Base-by-base conservation (phyloP, 805 yeast genomes). In the Blastobotrys mokoenaii region DNA sequence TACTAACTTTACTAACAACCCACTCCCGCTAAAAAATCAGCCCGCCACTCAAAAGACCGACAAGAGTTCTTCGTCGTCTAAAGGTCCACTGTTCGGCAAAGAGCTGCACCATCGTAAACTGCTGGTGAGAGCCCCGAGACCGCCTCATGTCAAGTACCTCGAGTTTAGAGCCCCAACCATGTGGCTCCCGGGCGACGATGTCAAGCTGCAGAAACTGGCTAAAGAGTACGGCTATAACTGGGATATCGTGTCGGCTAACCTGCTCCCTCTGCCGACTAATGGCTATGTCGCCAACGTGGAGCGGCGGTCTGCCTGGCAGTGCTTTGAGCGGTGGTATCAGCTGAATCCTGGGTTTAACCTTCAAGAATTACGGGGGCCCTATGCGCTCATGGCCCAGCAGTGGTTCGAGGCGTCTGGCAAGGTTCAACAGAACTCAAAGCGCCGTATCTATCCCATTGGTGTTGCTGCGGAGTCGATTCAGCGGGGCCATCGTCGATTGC, bases 291-390 rank as follows among this genome's bases (percentile, higher is more conserved):
- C 97, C 0, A 88, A 86, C 57, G 86, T 88, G 46, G 97, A 93
- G 63, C 76, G 97, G 57, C 75, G 98, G 57, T 93, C 97, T 0
- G 95, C 98, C 0, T 93, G 98, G 98, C 97, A 90, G 62, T 90
- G 97, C 62, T 93, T 93, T 67, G 98, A 93, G 64, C 71, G 98
- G 53, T 93, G 90, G 70, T 82, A 89, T 49, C 97, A 90, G 66
- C 71, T 93, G 52, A 87, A 85, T 56, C 96, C 90, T 48, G 80
- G 82, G 47, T 90, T 88, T 57, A 94, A 86, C 52, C 77, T 86
- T 49, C 70, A 79, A 36, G 97, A 90, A 58, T 77, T 93, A 79
- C 80, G 84, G 58, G 98, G 97, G 0, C 76, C 82, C 15, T 78
- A 84, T 56, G 86, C 97, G 0, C 77, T 77, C 44, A 77, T 73